phyloP scores from a whole-genome alignment of 305 asterid genomes.

The Solanum aculeatissimum region DNA sequence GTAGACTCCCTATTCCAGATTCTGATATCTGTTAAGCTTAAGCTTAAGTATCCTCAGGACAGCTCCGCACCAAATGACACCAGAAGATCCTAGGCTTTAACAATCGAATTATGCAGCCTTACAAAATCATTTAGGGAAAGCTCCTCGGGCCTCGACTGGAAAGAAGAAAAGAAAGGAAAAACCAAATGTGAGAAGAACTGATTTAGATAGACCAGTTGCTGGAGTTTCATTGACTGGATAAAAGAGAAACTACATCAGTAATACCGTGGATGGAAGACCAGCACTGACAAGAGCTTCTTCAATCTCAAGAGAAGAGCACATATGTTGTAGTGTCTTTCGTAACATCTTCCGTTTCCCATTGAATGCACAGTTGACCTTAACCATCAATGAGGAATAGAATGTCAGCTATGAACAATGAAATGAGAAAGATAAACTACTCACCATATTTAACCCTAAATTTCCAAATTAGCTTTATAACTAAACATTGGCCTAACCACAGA shows the following conservation, averaged over 20 bases:
- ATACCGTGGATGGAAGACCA: conserved; percentile 74
- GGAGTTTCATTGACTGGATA: background rate
- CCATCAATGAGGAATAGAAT: background rate
- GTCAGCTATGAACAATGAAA: background rate
- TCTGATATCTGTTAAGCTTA: background rate
- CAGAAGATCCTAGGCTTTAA: conserved; percentile 23
- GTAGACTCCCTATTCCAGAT: background rate
- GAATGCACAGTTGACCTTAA: conserved; percentile 91
- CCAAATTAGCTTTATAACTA: background rate
- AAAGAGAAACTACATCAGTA: conserved; percentile 4
- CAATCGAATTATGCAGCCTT: conserved; percentile 50
- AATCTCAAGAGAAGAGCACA: conserved; percentile 51
- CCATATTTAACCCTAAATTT: background rate
- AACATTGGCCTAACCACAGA: background rate
- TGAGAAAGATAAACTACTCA: background rate
- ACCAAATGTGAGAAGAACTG: background rate
- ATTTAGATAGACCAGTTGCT: background rate
- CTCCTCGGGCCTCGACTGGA: conserved; percentile 95
- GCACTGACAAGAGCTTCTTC: conserved; percentile 62
- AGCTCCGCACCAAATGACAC: background rate
- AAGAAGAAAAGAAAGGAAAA: background rate
- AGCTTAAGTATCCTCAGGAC: background rate
- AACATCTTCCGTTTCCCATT: conserved; percentile 95
- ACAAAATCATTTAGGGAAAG: conserved; percentile 73
- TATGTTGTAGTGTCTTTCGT: conserved; percentile 80